Percentiles rank a stretch among this genome's conserved stretches.
Evolutionary conservation across 345 rosid species (phyloP).

Genomic region (Viola odorata): DNA sequence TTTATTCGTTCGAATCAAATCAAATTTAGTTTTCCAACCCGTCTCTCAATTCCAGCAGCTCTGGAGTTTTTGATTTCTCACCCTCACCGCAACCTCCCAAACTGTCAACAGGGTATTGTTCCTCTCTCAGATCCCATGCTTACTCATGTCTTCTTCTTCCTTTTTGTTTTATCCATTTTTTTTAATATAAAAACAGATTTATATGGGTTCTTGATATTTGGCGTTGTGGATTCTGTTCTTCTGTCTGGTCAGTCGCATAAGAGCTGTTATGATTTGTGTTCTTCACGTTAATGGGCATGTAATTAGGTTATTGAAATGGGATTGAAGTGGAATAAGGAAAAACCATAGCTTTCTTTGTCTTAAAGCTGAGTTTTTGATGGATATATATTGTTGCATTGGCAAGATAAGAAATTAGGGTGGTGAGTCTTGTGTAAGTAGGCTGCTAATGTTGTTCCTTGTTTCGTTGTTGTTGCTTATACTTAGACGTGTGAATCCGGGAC

Average conservation of each 20-base stretch:
- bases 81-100: not conserved
- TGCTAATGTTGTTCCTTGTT: conserved; percentile 13
- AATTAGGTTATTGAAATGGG: not conserved
- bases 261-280: not conserved
- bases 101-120: not conserved
- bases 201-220: not conserved
- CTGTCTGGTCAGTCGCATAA: not conserved
- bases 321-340: not conserved
- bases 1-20: not conserved
- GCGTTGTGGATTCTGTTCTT: not conserved
- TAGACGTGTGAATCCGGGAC: conserved; percentile 18
- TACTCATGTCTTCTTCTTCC: too few relatives aligned
- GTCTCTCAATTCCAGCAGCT: not conserved
- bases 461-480: conserved; percentile 6
- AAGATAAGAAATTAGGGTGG: not conserved
- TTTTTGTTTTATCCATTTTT: too few relatives aligned
- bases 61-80: not conserved
- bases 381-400: not conserved
- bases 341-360: not conserved
- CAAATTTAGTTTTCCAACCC: not conserved
- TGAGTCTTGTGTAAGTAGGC: not conserved
- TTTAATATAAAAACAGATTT: too few relatives aligned
- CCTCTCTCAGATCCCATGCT: too few relatives aligned
- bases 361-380: not conserved
- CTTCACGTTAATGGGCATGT: not conserved